Base-by-base conservation (phyloP, 129 eudicot species). In the Ambrosia artemisiifolia region DNA sequence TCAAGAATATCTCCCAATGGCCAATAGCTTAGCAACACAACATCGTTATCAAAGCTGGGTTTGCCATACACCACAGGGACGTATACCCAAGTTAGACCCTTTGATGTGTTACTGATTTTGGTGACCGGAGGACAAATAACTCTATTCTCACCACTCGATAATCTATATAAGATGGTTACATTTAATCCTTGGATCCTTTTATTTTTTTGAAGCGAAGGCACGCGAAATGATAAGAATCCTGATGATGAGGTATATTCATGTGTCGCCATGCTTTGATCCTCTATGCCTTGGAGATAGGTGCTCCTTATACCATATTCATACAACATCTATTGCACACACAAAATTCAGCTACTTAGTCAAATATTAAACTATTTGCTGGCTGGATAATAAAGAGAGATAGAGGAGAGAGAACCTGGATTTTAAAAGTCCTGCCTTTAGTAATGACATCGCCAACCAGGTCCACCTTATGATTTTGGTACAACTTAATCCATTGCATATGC, bases 271-370 rank as follows among this genome's bases (percentile, higher is more conserved):
- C 24, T 30, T 68, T 33, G 30, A 67, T 48, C 44, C 59, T 67
- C n/a, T 68, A 68, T 68, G 35, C 60, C 72, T 24, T 24, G 28
- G 28, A 24, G 28, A 24, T 24, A 24, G 28, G 28, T 24, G 28
- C 28, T 24, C 28, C 28, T 24, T 24, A 24, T 24, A 24, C 28
- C 28, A 43, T 42, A 65, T 65, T 42, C 53, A 20, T 2, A 43
- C 70, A 65, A 65, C 70, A 65, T 42, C 70, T 33, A 14, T 57
- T 8, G 3, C n/a, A 20, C 67, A 63, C 46, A 65, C 4, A 61
- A 7, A 44, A 9, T 44, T 44, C 28, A 24, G 28, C 28, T 11
- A 44, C 12, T 44, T 44, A 6, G 49, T 44, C 49, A 44, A 3
- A 6, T 35, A 44, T 44, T 9, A 44, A 44, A 44, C 14, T 3